Conservation (phyloP, 352 stramenopile species). For the Hyaloperonospora arabidopsidis region DNA sequence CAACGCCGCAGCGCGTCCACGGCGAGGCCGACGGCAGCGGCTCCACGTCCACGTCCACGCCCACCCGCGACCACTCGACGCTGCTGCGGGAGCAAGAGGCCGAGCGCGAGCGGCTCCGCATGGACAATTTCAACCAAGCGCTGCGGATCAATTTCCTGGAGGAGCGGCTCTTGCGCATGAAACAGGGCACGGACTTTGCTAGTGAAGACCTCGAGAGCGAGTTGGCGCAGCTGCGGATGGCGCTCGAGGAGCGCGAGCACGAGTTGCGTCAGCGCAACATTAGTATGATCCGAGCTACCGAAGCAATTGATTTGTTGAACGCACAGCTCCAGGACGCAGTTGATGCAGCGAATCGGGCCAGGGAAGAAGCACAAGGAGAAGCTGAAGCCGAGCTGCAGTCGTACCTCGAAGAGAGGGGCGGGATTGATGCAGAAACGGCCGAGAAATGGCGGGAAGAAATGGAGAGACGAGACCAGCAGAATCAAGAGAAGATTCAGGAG, state of each 20-base stretch:
- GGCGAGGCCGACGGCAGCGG: slow-evolving; percentile 1
- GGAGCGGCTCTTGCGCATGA: slow-evolving; percentile 53
- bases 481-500: slow-evolving; percentile 21
- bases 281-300: slow-evolving; percentile 51
- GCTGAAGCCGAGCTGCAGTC: slow-evolving; percentile 29
- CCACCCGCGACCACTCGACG: slow-evolving; percentile 25
- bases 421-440: slow-evolving; percentile 33
- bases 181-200: slow-evolving; percentile 50
- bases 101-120: slow-evolving; percentile 49
- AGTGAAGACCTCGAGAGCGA: slow-evolving; percentile 59
- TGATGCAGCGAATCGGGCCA: too few species aligned
- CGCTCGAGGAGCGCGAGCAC: slow-evolving; percentile 55
- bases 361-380: slow-evolving; percentile 22
- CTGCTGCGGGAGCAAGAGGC: slow-evolving; percentile 50
- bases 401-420: slow-evolving; percentile 16
- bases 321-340: slow-evolving; percentile 29
- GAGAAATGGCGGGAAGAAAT: slow-evolving; percentile 35
- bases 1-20: slow-evolving; percentile 16
- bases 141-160: slow-evolving; percentile 58
- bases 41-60: slow-evolving; percentile 5
- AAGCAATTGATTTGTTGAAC: slow-evolving; percentile 51
- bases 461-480: slow-evolving; percentile 31
- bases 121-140: slow-evolving; percentile 73
- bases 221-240: slow-evolving; percentile 42
- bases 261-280: slow-evolving; percentile 52